These are phyloP conservation scores for Nepenthes mirabilis DNA, from an alignment of 148 eudicot species.

Conservation along the genomic window DNA sequence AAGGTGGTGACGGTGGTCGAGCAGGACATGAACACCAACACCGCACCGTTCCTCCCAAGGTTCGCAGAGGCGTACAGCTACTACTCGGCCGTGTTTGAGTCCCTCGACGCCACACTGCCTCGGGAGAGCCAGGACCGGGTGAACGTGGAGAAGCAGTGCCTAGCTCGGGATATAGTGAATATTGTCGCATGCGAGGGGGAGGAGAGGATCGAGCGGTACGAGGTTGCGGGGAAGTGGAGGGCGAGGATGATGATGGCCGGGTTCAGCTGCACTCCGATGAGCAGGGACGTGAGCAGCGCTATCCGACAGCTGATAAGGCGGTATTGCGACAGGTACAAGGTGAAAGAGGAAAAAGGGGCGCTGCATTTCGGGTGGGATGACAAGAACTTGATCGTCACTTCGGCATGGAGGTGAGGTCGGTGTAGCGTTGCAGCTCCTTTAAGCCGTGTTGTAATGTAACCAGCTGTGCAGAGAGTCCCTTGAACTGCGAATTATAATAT, in stretches of 20 bases:
- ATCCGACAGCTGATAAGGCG: slow-evolving; percentile 39
- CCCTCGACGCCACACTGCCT: slow-evolving; percentile 63
- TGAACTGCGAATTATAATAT: too few species aligned
- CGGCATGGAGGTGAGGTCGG: slow-evolving; percentile 31
- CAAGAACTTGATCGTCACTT: slow-evolving; percentile 31
- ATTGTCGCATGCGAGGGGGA: slow-evolving; percentile 91
- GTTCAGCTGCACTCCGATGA: slow-evolving; percentile 32
- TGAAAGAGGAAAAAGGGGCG: slow-evolving; percentile 38
- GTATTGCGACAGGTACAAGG: slow-evolving; percentile 43
- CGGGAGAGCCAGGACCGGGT: slow-evolving; percentile 65
- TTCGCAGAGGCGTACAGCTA: slow-evolving; percentile 63
- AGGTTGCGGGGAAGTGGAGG: slow-evolving; percentile 90
- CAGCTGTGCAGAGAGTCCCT: too few species aligned
- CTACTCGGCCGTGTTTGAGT: slow-evolving; percentile 65
- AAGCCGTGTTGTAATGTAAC: too few species aligned
- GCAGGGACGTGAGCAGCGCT: slow-evolving; percentile 17
- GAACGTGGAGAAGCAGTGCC: slow-evolving; percentile 77
- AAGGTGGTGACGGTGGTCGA: slow-evolving; percentile 75
- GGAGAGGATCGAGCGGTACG: slow-evolving; percentile 83
- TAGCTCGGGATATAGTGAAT: slow-evolving; percentile 81
- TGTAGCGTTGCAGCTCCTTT: too few species aligned
- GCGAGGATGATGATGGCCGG: slow-evolving; percentile 96
- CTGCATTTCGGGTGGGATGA: slow-evolving; percentile 53
- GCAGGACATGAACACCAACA: slow-evolving; percentile 86
- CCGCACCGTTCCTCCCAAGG: slow-evolving; percentile 63